Percentiles rank a stretch among this genome's conserved stretches.
These are phyloP conservation scores for Teunomyces stri DNA, from an alignment of 805 yeast species.

Conservation along the genomic window DNA sequence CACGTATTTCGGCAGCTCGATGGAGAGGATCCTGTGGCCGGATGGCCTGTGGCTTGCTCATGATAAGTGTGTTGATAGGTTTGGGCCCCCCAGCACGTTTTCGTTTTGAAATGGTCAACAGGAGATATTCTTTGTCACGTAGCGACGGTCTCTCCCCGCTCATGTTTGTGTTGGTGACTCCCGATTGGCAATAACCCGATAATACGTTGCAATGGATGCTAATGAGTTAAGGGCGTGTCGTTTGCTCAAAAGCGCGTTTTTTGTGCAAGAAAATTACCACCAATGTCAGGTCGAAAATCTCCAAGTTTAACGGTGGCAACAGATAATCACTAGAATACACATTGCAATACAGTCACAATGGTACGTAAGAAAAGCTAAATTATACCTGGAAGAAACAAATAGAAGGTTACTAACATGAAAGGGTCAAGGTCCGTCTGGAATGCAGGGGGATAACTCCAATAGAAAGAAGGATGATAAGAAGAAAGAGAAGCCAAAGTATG, in stretches of 20 bases:
- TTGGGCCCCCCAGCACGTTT: conserved; percentile 8
- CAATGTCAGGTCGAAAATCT: not conserved
- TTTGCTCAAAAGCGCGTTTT: not conserved
- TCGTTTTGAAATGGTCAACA: conserved; percentile 2
- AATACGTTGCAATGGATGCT: too few relatives aligned
- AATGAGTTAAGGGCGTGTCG: conserved; percentile 6
- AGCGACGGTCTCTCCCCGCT: conserved; percentile 5
- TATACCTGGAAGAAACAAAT: not conserved
- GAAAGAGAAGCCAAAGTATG: conserved; percentile 92
- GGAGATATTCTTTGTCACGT: conserved; percentile 2
- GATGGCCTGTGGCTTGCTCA: not conserved
- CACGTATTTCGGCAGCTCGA: not conserved
- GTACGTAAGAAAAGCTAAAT: conserved; percentile 7
- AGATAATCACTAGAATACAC: conserved; percentile 1
- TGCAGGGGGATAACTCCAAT: conserved; percentile 47
- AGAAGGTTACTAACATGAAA: conserved; percentile 10
- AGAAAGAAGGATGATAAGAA: conserved; percentile 58
- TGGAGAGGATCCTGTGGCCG: conserved; percentile 2
- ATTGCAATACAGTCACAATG: conserved; percentile 7
- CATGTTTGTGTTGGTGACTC: not conserved
- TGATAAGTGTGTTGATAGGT: conserved; percentile 6
- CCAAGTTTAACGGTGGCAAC: conserved; percentile 3
- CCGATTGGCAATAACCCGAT: too few relatives aligned
- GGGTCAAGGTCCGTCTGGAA: conserved; percentile 59
- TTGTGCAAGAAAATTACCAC: not conserved